Evolutionary conservation across 164 flowering plant species (phyloP).

Genomic region (grape (Vitis vinifera)): DNA sequence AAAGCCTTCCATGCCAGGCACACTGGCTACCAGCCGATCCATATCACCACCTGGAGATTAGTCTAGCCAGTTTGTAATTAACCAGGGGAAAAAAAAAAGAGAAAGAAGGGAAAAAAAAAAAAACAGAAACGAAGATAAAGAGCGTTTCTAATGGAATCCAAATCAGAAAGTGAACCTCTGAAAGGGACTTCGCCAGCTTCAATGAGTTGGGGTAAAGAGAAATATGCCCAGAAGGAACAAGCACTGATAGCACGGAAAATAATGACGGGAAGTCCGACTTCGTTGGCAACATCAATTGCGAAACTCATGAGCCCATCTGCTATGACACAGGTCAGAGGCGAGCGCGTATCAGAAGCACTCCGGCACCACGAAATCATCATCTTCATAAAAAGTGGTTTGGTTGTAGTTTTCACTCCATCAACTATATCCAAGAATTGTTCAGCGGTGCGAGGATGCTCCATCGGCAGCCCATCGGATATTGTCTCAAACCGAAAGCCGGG

Average conservation of each 20-base stretch:
- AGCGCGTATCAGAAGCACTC: too few species aligned
- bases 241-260: slow-evolving; percentile 16
- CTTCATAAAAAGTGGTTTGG: slow-evolving; percentile 11
- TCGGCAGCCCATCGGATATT: too few species aligned
- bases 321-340: too few species aligned
- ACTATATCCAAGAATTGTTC: slow-evolving; percentile 2
- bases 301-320: slow-evolving; percentile 19
- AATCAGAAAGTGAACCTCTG: slow-evolving; percentile 2
- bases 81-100: too few species aligned
- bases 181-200: slow-evolving; percentile 22
- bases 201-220: too few species aligned
- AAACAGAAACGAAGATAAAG: too few species aligned
- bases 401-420: background rate
- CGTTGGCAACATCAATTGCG: slow-evolving; percentile 18
- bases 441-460: too few species aligned
- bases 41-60: background rate
- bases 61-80: too few species aligned
- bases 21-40: slow-evolving; percentile 8
- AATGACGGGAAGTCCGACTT: slow-evolving; percentile 16
- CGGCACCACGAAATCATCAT: too few species aligned
- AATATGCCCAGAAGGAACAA: background rate
- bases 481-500: too few species aligned
- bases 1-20: slow-evolving; percentile 12
- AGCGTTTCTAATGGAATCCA: too few species aligned
- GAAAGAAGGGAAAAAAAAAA: too few species aligned